These are phyloP conservation scores for Chaetoceros tenuissimus DNA, from an alignment of 108 stramenopile species.

Conservation along the genomic window DNA sequence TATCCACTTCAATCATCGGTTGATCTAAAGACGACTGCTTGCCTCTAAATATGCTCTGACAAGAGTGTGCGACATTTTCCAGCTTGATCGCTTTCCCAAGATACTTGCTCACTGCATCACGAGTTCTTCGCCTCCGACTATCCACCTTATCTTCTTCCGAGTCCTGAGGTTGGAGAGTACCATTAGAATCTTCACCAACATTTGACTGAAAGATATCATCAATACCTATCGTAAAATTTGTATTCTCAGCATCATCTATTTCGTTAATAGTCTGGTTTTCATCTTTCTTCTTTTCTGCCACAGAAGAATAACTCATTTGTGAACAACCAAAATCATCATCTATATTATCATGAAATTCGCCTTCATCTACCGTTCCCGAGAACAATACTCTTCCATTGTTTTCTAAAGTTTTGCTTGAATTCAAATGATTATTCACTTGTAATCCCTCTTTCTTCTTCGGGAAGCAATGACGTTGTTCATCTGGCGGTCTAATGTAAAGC, in stretches of 20 bases:
- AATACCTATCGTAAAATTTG: conserved; percentile 4
- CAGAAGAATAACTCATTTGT: no score
- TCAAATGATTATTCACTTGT: background rate
- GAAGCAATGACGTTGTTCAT: no score
- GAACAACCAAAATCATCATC: no score
- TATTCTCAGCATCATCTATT: conserved; percentile 2
- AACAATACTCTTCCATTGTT: background rate
- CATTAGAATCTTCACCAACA: background rate
- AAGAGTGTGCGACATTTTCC: conserved; percentile 55
- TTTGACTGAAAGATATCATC: conserved; percentile 6
- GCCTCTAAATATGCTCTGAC: conserved; percentile 45
- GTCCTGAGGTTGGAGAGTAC: conserved; percentile 14
- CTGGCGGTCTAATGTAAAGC: conserved; percentile 43
- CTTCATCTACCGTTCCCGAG: no score
- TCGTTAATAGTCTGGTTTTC: background rate
- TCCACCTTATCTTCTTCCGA: conserved; percentile 11
- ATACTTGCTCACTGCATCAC: conserved; percentile 34
- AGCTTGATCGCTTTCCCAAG: conserved; percentile 22
- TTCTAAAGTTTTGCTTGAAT: background rate
- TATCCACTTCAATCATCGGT: conserved; percentile 41
- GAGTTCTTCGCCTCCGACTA: conserved; percentile 5
- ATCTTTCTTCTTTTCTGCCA: conserved; percentile 11
- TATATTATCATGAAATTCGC: no score
- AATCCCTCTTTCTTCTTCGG: background rate
- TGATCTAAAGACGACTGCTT: no score